Conservation (phyloP, 2,329 filamentous ascomycete genomes). For the Diaporthe ampelina region DNA sequence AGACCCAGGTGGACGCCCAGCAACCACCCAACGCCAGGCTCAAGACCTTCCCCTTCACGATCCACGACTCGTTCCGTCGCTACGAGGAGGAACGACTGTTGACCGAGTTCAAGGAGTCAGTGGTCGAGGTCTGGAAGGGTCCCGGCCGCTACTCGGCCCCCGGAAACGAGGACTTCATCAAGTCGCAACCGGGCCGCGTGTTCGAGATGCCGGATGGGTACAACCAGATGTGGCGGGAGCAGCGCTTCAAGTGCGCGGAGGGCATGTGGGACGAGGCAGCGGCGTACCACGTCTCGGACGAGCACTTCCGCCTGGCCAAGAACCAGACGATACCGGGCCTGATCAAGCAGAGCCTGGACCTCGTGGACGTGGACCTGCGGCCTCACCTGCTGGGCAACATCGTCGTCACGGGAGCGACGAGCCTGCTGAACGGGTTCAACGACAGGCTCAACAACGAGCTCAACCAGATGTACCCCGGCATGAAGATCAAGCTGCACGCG, state of each 20-base stretch:
- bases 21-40: conserved; percentile 82
- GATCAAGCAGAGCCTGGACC: conserved; percentile 81
- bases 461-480: conserved; percentile 83
- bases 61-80: conserved; percentile 79
- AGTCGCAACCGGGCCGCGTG: conserved; percentile 81
- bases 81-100: conserved; percentile 94
- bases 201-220: conserved; percentile 98
- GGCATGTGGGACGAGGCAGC: conserved; percentile 91
- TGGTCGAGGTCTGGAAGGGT: conserved; percentile 93
- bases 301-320: conserved; percentile 68
- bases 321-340: conserved; percentile 87
- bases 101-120: conserved; percentile 97
- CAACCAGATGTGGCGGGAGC: conserved; percentile 93
- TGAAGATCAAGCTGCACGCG: conserved; percentile 89
- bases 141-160: conserved; percentile 75
- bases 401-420: conserved; percentile 91
- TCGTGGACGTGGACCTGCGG: conserved; percentile 90
- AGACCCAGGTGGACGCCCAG: conserved; percentile 89
- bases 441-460: conserved; percentile 91
- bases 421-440: conserved; percentile 90
- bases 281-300: conserved; percentile 64
- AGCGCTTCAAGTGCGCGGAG: conserved; percentile 89
- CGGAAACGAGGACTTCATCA: conserved; percentile 83
- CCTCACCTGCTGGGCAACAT: conserved; percentile 88
- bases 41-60: conserved; percentile 74